Evolutionary conservation across 1,139 yeast species (phyloP).

Genomic region (Protomyces arabidopsidicola): DNA sequence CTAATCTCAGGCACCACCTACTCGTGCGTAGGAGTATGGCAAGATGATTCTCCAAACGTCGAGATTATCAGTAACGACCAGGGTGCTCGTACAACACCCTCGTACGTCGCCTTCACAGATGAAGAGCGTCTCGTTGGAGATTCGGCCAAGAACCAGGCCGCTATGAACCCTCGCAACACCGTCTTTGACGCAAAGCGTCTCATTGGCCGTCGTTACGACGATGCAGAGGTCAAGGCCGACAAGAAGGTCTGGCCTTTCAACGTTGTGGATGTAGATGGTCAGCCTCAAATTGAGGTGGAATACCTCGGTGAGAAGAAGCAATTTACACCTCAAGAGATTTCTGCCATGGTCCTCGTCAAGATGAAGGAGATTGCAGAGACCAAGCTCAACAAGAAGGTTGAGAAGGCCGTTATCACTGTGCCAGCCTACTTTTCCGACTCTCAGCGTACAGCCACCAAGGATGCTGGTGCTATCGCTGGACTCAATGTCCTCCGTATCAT

Average conservation of each 20-base stretch:
- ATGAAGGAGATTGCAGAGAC: constrained; percentile 99
- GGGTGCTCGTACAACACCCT: constrained; percentile 99
- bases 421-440: constrained; percentile 98
- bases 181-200: constrained; percentile 96
- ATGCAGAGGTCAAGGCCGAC: constrained; percentile 88
- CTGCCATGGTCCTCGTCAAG: constrained; percentile 90
- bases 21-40: constrained; percentile 47
- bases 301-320: constrained; percentile 90
- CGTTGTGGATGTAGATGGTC: constrained; percentile 77
- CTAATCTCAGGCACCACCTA: constrained; percentile 61
- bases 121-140: constrained; percentile 98
- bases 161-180: constrained; percentile 85
- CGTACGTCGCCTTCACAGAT: constrained; percentile 95
- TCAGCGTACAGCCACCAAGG: constrained; percentile 98
- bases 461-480: constrained; percentile 97
- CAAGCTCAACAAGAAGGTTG: constrained; percentile 86
- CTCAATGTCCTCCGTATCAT: constrained; percentile 93
- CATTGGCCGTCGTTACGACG: constrained; percentile 91
- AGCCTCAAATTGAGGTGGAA: constrained; percentile 88
- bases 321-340: constrained; percentile 96
- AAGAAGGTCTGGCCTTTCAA: constrained; percentile 97
- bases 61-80: constrained; percentile 97
- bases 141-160: constrained; percentile 99
- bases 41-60: constrained; percentile 61
- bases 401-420: constrained; percentile 91